Evolutionary conservation across 192 early-diverging fungal genomes (phyloP).

Genomic region (Gonapodya prolifera): DNA sequence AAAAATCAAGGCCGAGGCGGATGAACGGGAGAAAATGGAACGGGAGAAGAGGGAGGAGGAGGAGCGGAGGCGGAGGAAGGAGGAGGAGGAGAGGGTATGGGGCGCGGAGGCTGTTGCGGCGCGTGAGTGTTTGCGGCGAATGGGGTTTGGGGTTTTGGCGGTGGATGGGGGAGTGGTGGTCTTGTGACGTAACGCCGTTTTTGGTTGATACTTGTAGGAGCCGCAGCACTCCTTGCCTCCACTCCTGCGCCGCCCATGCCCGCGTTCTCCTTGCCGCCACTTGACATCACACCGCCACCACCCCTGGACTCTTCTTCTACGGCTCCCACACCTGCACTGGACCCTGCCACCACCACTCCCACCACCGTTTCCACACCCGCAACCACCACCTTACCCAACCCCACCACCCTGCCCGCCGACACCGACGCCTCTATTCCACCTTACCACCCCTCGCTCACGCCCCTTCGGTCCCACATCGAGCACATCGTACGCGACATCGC

Average conservation of each 20-base stretch:
- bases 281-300: neutral
- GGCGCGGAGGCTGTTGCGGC: neutral
- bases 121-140: neutral
- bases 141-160: neutral
- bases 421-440: neutral
- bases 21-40: neutral
- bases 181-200: neutral
- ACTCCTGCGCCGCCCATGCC: neutral
- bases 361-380: neutral
- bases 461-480: neutral
- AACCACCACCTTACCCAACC: neutral
- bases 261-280: neutral
- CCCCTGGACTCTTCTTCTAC: neutral
- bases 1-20: neutral
- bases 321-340: neutral
- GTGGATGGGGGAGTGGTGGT: neutral
- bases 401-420: neutral
- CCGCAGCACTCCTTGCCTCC: neutral
- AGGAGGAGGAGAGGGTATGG: neutral
- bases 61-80: neutral
- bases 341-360: neutral
- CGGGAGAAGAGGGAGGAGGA: neutral
- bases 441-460: neutral
- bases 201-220: neutral
- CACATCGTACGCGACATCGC: neutral